Evolutionary conservation across 2,329 filamentous ascomycete species (phyloP), one percentile per base, ranked within the genome.

Genomic region (Diaporthe destruens): DNA sequence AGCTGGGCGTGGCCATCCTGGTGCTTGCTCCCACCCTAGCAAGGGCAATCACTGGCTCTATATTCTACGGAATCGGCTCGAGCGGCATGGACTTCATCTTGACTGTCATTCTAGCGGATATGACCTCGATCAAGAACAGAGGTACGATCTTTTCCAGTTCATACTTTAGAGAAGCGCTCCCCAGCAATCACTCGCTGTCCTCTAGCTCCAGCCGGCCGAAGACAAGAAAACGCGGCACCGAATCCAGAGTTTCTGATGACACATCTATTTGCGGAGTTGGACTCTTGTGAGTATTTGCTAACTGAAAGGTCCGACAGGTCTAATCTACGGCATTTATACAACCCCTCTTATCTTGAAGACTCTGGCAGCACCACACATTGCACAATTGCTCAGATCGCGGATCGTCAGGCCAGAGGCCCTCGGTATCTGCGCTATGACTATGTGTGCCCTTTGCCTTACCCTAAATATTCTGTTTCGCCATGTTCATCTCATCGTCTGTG

Each of bases 91-190:
- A 34, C 12, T 49, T 36, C n/a, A 20, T 51, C 42, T 34, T 49
- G 25, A n/a, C 12, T 9, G 32, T 65, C 11, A 36, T 51, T 6
- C 6, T 49, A 23, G 59, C 59, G 23, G 42, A 65, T n/a, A 65
- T 65, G 59, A 65, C 42, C 20, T 49, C 59, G 18, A 42, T 65
- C 59, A 49, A 36, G 11, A 49, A 65, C 59, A 49, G 59, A 65
- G 18, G 59, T 63, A 63, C 12, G 57, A 2, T 11, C 12, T 23
- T n/a, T 34, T n/a, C 32, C 54, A 3, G 32, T 39, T 34, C 18
- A 6, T 3, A 20, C 11, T 5, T 29, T 6, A 12, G 6, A 11
- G 2, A 54, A 20, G 51, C 51, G 1, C 6, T 16, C 8, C 29
- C 18, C 25, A 32, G 20, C n/a, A 20, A 20, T 6, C 25, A 16